Evolutionary conservation across 257 asterid species (phyloP).

Genomic region (Solanum chilense): DNA sequence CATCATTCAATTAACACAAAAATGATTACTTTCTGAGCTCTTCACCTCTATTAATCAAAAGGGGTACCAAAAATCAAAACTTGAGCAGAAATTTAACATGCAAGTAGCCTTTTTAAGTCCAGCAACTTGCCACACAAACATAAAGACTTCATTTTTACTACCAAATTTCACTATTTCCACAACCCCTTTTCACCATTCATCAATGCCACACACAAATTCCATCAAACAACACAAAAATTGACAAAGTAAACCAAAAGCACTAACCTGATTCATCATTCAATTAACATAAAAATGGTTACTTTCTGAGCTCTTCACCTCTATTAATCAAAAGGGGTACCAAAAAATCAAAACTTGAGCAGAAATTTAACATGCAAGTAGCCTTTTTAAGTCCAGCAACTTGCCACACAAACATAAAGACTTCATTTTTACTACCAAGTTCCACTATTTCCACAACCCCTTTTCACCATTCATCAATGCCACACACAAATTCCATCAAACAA

Average conservation of each 20-base stretch:
- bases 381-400: not conserved
- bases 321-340: not conserved
- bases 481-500: not conserved
- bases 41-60: not conserved
- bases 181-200: not conserved
- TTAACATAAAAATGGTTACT: not conserved
- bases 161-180: not conserved
- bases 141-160: too few species aligned
- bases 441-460: not conserved
- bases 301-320: not conserved
- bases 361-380: not conserved
- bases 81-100: too few species aligned
- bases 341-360: not conserved
- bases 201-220: not conserved
- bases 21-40: not conserved
- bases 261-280: not conserved
- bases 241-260: not conserved
- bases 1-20: not conserved
- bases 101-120: too few species aligned
- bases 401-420: not conserved
- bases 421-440: not conserved
- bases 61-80: not conserved
- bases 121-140: too few species aligned
- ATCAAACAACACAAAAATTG: not conserved
- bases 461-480: not conserved